These are phyloP conservation scores for Candida silvatica DNA, from an alignment of 805 yeast species.

Conservation along the genomic window DNA sequence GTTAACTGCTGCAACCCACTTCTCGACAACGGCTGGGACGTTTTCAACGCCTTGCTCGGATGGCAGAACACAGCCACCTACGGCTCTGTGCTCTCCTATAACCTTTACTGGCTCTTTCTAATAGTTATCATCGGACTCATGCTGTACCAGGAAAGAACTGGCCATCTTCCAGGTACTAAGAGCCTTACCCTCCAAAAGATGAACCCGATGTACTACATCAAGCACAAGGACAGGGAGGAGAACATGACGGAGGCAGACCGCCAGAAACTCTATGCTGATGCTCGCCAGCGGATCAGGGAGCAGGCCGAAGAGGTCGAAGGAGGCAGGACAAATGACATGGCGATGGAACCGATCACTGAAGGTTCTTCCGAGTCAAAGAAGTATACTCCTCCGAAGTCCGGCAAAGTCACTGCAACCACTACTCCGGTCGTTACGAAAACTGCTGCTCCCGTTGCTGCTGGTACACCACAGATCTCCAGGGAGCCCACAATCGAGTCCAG, in stretches of 20 bases:
- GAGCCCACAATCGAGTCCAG: too few relatives aligned
- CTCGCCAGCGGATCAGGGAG: constrained; percentile 39
- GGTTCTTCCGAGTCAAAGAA: too few relatives aligned
- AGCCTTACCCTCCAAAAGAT: constrained; percentile 35
- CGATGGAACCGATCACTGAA: too few relatives aligned
- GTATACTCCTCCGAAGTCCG: too few relatives aligned
- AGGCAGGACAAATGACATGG: too few relatives aligned
- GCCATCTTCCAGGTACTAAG: constrained; percentile 63
- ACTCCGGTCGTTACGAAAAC: too few relatives aligned
- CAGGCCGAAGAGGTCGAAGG: constrained; percentile 25
- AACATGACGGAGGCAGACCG: too few relatives aligned
- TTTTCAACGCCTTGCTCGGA: constrained; percentile 83
- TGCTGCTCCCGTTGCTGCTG: too few relatives aligned
- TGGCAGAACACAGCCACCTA: constrained; percentile 95
- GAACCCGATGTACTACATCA: constrained; percentile 63
- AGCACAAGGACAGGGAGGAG: constrained; percentile 51
- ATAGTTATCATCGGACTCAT: constrained; percentile 45
- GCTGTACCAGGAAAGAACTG: constrained; percentile 72
- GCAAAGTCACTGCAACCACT: too few relatives aligned
- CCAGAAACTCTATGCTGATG: constrained; percentile 36
- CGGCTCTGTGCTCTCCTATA: constrained; percentile 81
- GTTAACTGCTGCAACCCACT: constrained; percentile 94
- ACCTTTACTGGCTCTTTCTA: constrained; percentile 71
- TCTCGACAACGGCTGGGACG: constrained; percentile 87
- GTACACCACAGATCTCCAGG: too few relatives aligned